Conservation (phyloP, 495 filamentous ascomycete species). For the Podospora fimiseda region DNA sequence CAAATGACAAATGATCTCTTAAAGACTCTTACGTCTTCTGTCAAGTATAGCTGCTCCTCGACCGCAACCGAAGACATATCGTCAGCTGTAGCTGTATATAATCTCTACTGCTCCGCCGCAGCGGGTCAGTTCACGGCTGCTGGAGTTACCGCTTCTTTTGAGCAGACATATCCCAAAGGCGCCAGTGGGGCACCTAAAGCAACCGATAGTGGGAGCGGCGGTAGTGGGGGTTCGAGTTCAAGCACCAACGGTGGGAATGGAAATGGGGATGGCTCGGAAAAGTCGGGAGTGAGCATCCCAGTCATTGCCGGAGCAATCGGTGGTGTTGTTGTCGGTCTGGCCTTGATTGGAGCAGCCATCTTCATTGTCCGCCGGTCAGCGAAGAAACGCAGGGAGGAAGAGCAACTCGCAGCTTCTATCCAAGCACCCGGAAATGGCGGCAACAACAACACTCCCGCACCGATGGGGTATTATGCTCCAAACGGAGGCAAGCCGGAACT, state of each 20-base stretch:
- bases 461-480: conserved; percentile 1
- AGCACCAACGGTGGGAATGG: background rate
- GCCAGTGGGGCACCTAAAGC: conserved; percentile 2
- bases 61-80: conserved; percentile 42
- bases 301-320: conserved; percentile 35
- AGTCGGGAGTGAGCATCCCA: conserved; percentile 13
- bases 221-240: background rate
- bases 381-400: conserved; percentile 4
- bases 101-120: conserved; percentile 44
- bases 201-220: conserved; percentile 11
- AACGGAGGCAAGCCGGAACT: background rate
- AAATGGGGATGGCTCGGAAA: background rate
- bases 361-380: conserved; percentile 28
- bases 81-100: conserved; percentile 37
- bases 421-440: background rate
- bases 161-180: conserved; percentile 8
- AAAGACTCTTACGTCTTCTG: conserved; percentile 31
- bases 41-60: conserved; percentile 36
- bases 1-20: conserved; percentile 32
- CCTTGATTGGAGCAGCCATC: conserved; percentile 24
- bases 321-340: conserved; percentile 29
- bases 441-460: background rate
- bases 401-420: conserved; percentile 4
- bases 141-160: conserved; percentile 34
- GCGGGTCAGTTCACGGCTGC: conserved; percentile 29